Percentiles rank a stretch among this genome's conserved stretches.
These are phyloP conservation scores for Cercospora janseana DNA, from an alignment of 2,329 filamentous ascomycete species.

Conservation along the genomic window DNA sequence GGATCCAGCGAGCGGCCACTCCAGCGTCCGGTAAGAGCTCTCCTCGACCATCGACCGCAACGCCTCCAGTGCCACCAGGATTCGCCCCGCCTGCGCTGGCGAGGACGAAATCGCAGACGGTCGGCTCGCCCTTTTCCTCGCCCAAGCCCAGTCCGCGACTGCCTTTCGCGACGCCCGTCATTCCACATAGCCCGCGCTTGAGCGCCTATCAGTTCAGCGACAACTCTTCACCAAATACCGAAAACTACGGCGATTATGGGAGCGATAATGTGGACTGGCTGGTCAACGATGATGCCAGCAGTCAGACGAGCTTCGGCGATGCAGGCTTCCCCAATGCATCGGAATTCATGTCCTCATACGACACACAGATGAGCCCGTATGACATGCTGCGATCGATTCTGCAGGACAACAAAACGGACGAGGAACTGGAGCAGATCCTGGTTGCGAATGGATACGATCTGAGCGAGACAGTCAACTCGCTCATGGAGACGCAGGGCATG, in stretches of 20 bases:
- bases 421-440: slow-evolving; percentile 90
- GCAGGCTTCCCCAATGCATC: slow-evolving; percentile 75
- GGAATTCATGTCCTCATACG: slow-evolving; percentile 68
- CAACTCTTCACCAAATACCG: slow-evolving; percentile 67
- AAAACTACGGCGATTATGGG: slow-evolving; percentile 87
- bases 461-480: slow-evolving; percentile 81
- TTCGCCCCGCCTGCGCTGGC: slow-evolving; percentile 73
- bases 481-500: slow-evolving; percentile 71
- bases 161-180: slow-evolving; percentile 81
- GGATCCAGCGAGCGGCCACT: slow-evolving; percentile 72
- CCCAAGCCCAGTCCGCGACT: slow-evolving; percentile 89
- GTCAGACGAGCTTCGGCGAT: slow-evolving; percentile 71
- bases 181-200: slow-evolving; percentile 88
- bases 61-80: slow-evolving; percentile 79
- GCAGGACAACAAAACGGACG: slow-evolving; percentile 82
- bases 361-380: slow-evolving; percentile 92
- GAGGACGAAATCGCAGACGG: slow-evolving; percentile 71
- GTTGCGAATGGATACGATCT: slow-evolving; percentile 89
- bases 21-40: slow-evolving; percentile 78
- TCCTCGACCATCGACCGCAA: slow-evolving; percentile 71
- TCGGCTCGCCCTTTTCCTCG: slow-evolving; percentile 82
- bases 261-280: slow-evolving; percentile 97
- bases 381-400: slow-evolving; percentile 96
- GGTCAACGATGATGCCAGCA: slow-evolving; percentile 77
- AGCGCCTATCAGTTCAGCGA: slow-evolving; percentile 97